These are phyloP conservation scores for Globisporangium barbulae DNA, from an alignment of 352 stramenopile species.

Conservation along the genomic window DNA sequence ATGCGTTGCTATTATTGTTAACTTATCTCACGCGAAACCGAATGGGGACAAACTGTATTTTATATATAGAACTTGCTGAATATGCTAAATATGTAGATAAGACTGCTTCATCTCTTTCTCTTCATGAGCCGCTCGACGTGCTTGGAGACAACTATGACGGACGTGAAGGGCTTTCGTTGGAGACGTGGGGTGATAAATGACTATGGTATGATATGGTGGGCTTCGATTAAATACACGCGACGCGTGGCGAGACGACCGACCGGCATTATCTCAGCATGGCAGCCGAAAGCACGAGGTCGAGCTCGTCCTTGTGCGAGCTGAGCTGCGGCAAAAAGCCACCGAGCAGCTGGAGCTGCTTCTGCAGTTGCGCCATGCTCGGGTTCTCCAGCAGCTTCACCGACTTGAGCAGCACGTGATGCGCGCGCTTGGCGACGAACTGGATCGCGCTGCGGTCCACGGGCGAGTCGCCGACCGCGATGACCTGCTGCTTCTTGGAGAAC, in stretches of 20 bases:
- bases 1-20: background rate
- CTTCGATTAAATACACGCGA: background rate
- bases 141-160: background rate
- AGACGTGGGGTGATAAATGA: slow-evolving; percentile 6
- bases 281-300: slow-evolving; percentile 73
- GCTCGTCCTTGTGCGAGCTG: slow-evolving; percentile 47
- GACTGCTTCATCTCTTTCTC: background rate
- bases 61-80: background rate
- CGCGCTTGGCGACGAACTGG: slow-evolving; percentile 54
- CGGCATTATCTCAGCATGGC: slow-evolving; percentile 55
- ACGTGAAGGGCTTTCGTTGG: background rate
- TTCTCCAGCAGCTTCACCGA: slow-evolving; percentile 79
- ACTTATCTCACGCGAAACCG: background rate
- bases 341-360: slow-evolving; percentile 67
- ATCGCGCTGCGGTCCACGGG: slow-evolving; percentile 66
- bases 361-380: slow-evolving; percentile 65
- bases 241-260: background rate
- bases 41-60: background rate
- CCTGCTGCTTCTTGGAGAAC: slow-evolving; percentile 38
- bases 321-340: slow-evolving; percentile 64
- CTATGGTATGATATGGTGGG: slow-evolving; percentile 14
- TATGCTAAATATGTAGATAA: background rate
- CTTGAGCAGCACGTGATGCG: slow-evolving; percentile 56
- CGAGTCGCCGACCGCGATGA: slow-evolving; percentile 75
- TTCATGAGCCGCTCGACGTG: background rate